Evolutionary conservation across 371 early-diverging fungal genomes (phyloP).

Genomic region (Dentiscutata heterogama): DNA sequence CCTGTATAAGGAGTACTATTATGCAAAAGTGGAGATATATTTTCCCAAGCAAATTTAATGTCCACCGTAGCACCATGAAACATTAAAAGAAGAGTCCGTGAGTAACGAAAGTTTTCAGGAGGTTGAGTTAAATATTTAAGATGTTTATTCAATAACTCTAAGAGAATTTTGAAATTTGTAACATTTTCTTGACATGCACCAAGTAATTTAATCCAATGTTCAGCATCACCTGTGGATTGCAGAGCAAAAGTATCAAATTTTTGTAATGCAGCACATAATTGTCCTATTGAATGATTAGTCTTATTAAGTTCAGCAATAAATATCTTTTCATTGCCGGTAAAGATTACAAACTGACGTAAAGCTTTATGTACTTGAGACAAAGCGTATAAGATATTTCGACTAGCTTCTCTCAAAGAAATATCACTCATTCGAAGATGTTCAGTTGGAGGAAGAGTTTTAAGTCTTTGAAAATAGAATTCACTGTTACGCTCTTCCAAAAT

Average conservation of each 20-base stretch:
- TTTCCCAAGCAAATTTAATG: constrained; percentile 46
- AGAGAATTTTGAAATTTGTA: constrained; percentile 2
- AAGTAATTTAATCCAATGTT: constrained; percentile 18
- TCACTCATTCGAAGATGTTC: constrained; percentile 38
- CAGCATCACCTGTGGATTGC: constrained; percentile 12
- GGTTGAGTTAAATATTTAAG: constrained; percentile 34
- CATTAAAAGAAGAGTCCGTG: constrained; percentile 35
- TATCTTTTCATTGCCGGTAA: constrained; percentile 40
- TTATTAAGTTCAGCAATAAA: constrained; percentile 29
- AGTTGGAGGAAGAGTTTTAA: background rate
- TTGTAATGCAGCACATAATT: constrained; percentile 32
- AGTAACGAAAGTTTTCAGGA: constrained; percentile 40
- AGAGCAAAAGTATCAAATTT: constrained; percentile 32
- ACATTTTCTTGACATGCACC: constrained; percentile 22
- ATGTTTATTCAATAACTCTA: constrained; percentile 22
- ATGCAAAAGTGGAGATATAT: constrained; percentile 30
- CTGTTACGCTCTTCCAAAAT: constrained; percentile 14
- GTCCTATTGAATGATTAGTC: constrained; percentile 14
- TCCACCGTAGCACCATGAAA: constrained; percentile 38
- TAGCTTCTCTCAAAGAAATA: constrained; percentile 42
- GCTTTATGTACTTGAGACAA: constrained; percentile 44
- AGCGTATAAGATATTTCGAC: constrained; percentile 42
- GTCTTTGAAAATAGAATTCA: constrained; percentile 38
- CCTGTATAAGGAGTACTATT: constrained; percentile 40
- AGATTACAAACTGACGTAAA: constrained; percentile 33